Base-by-base conservation (phyloP, 306 rosid species). In the Coriaria nepalensis region DNA sequence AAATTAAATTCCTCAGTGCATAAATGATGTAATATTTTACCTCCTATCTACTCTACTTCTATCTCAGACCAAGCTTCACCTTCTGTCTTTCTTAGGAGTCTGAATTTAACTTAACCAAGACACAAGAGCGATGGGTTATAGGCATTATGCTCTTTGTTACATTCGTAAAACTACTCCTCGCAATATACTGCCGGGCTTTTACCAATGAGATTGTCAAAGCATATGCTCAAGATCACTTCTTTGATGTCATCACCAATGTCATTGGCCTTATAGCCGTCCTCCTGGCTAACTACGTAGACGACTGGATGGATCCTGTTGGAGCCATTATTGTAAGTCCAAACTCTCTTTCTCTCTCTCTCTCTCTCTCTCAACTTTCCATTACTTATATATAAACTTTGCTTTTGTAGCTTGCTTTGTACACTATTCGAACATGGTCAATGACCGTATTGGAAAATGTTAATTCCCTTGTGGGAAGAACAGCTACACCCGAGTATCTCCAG, bases 271-370 rank as follows among this genome's bases (percentile, higher is more conserved):
- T 79, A 43, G 96, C 98, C 57, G 94, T 90, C 33, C 94, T 92
- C 53, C 76, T 92, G 42, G 98, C 98, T 48, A 78, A 85, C 53
- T 82, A 78, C 50, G 39, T 92, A 57, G 75, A 66, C 50, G 87
- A 41, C 54, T 92, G 98, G 98, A 77, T 92, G 79, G 98, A 92
- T 46, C 98, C 98, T 10, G 78, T 85, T 40, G 98, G 98, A 59
- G 98, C 98, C 35, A 77, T 92, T 62, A 79, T 92, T 73, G 98
- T 92, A 65, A 79, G 95, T 72, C 9, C 12, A 33, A 52, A 64
- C 35, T 60, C 50, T 40, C 49, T 55, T 39, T 49, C 33, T 61
- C 29, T 49, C 49, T 62, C 52, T 65, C 33, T 47, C 12, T 32
- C 61, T 55, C 55, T 15, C 13, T 14, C 45, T 29, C 4, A 5